Base-by-base conservation (phyloP, 495 filamentous ascomycete genomes). In the Poronia punctata region DNA sequence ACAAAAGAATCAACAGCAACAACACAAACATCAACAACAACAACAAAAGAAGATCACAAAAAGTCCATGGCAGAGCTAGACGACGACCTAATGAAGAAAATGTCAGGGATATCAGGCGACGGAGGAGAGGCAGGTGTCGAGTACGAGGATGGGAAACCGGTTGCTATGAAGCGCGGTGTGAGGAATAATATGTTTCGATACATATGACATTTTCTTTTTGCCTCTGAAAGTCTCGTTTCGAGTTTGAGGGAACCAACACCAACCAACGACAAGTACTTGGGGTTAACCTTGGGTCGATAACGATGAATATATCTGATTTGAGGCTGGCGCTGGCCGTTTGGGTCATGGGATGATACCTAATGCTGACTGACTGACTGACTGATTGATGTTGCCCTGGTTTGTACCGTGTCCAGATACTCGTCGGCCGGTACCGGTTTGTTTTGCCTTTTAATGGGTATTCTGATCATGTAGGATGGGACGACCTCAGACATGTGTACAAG, bases 71-170 rank as follows among this genome's bases (percentile, higher is more conserved):
- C 72, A 16, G 64, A 88, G 49, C 54, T 77, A 16, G 85, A 92
- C 55, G 75, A 80, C 32, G 83, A 86, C 46, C 59, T 92, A 5
- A 67, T 67, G 17, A 55, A 70, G 45, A 82, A 81, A 49, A 71
- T 89, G 40, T 78, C 82, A 48, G 75, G 74, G 12, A 70, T 86
- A 11, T 71, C 82, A 1, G 85, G 86, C 3, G 84, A 81, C 12
- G 86, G 86, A 20, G 87, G 86, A 5, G 77, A 70, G 26, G 69
- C 82, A n/a, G 87, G 87, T 1, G 67, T 89, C 7, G 86, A 90
- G 62, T 79, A 82, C 46, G 84, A 89, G 56, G 74, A 89, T 48
- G 86, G 87, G 0, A 68, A 82, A 52, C 76, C 84, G 1, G 76
- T 74, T 7, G 66, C 80, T 1, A 84, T 90, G 83, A 92, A 89